A percentile compares a stretch with the other conserved stretches of the same genome.
Evolutionary conservation across 495 filamentous ascomycete genomes (phyloP).

Genomic region (Penicillium canescens): DNA sequence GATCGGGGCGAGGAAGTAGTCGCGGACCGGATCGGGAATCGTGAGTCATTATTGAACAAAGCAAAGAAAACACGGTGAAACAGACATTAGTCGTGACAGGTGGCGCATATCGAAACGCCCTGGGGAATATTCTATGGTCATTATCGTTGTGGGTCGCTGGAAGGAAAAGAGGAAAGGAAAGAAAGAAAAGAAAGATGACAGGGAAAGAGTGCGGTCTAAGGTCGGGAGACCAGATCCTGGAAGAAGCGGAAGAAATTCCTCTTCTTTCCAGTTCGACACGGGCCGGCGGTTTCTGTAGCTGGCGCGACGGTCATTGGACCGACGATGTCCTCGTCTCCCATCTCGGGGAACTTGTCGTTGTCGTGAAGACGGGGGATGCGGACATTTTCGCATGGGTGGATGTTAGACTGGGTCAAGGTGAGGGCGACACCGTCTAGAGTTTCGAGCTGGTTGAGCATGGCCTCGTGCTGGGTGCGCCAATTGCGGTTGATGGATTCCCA

Average conservation of each 20-base stretch:
- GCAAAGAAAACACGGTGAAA: slow-evolving; percentile 7
- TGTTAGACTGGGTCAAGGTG: slow-evolving; percentile 45
- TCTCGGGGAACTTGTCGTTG: slow-evolving; percentile 81
- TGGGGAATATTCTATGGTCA: slow-evolving; percentile 25
- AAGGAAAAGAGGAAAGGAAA: slow-evolving; percentile 6
- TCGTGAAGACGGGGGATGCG: slow-evolving; percentile 63
- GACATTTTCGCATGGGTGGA: slow-evolving; percentile 45
- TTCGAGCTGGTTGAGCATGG: slow-evolving; percentile 51
- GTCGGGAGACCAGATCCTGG: slow-evolving; percentile 42
- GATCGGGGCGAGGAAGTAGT: slow-evolving; percentile 43
- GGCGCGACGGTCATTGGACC: slow-evolving; percentile 73
- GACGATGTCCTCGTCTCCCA: slow-evolving; percentile 88
- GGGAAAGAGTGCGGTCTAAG: slow-evolving; percentile 19
- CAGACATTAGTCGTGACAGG: slow-evolving; percentile 41
- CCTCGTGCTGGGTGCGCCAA: slow-evolving; percentile 68
- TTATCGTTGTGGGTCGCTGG: slow-evolving; percentile 26
- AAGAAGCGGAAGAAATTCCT: slow-evolving; percentile 50
- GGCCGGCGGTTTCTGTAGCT: slow-evolving; percentile 28
- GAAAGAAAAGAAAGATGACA: not conserved
- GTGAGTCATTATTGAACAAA: slow-evolving; percentile 31
- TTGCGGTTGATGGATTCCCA: slow-evolving; percentile 73
- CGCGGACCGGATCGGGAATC: slow-evolving; percentile 31
- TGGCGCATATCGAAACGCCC: slow-evolving; percentile 14
- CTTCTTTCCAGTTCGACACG: slow-evolving; percentile 40
- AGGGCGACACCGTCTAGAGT: slow-evolving; percentile 33